Percentiles rank a stretch among this genome's conserved stretches.
phyloP scores from a whole-genome alignment of 164 flowering plant species.

The Chloranthus sessilifolius region DNA sequence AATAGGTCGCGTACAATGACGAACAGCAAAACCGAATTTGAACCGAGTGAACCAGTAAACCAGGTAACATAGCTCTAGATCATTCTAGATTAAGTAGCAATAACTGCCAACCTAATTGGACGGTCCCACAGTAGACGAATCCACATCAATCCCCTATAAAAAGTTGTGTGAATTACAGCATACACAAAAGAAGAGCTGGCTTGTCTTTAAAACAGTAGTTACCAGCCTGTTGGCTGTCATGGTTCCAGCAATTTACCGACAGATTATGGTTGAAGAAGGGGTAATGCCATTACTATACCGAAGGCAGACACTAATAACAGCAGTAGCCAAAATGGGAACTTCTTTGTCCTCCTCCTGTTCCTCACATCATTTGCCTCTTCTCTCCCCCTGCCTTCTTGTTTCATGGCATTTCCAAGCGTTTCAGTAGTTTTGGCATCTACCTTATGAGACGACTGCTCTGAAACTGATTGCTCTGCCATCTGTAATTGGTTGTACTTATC shows the following conservation, averaged over 20 bases:
- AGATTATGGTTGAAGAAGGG: conserved; percentile 67
- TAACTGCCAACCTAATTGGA: too few species aligned
- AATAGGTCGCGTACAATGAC: too few species aligned
- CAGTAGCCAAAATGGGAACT: conserved; percentile 71
- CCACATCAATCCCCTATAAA: too few species aligned
- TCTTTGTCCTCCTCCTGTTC: conserved; percentile 36
- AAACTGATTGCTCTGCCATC: conserved; percentile 34
- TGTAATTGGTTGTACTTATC: conserved; percentile 76
- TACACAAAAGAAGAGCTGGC: too few species aligned
- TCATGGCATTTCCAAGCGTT: conserved; percentile 17
- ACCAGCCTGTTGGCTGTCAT: too few species aligned
- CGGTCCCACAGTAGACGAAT: too few species aligned
- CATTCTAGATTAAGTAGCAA: too few species aligned
- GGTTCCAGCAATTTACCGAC: background rate
- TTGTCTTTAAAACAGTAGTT: too few species aligned
- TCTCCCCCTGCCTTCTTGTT: conserved; percentile 24
- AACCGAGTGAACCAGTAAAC: too few species aligned
- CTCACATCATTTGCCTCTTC: conserved; percentile 28
- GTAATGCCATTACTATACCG: conserved; percentile 76
- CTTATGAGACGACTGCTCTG: conserved; percentile 27
- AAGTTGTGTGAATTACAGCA: too few species aligned
- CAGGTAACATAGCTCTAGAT: too few species aligned
- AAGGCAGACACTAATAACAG: conserved; percentile 65
- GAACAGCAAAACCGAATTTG: too few species aligned
- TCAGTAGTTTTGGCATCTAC: conserved; percentile 25